Evolutionary conservation across 495 filamentous ascomycete genomes (phyloP).

Genomic region (Penicillium flavigenum): DNA sequence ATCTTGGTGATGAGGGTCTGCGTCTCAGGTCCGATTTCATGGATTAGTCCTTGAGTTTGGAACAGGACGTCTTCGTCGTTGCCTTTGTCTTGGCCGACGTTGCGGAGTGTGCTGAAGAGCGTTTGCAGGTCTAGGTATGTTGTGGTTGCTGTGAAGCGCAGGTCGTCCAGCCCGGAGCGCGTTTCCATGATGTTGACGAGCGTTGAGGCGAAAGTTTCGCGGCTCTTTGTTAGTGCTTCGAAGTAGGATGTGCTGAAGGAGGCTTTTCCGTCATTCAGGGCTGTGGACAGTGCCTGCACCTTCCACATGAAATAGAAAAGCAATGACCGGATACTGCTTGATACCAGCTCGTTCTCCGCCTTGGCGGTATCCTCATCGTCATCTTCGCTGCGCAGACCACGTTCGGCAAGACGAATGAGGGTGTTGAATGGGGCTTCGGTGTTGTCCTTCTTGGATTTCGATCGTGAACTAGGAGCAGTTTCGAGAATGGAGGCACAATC

Average conservation of each 20-base stretch:
- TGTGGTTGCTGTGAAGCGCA: conserved; percentile 72
- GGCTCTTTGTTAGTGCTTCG: conserved; percentile 44
- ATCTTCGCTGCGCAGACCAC: conserved; percentile 59
- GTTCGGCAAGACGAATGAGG: conserved; percentile 64
- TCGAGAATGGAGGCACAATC: conserved; percentile 76
- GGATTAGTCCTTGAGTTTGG: conserved; percentile 60
- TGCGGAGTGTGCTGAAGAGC: conserved; percentile 71
- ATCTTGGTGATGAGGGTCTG: conserved; percentile 66
- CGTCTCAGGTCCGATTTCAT: conserved; percentile 58
- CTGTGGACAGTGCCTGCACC: conserved; percentile 51
- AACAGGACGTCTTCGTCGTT: conserved; percentile 49
- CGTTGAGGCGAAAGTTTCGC: conserved; percentile 54
- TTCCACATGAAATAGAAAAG: conserved; percentile 98
- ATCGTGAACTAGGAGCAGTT: conserved; percentile 41
- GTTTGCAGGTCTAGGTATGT: conserved; percentile 76
- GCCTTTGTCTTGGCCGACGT: conserved; percentile 38
- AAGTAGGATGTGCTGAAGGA: conserved; percentile 54
- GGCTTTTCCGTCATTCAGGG: conserved; percentile 39
- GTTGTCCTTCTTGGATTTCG: conserved; percentile 49
- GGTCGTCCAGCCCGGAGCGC: conserved; percentile 62
- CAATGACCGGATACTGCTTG: conserved; percentile 66
- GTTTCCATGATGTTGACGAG: conserved; percentile 63
- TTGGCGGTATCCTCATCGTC: conserved; percentile 63
- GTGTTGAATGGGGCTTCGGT: conserved; percentile 59
- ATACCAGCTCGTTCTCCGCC: conserved; percentile 72